Percentiles rank a stretch among this genome's conserved stretches.
These are phyloP conservation scores for Fennellomyces sp. DNA, from an alignment of 371 early-diverging fungal species.

Conservation along the genomic window DNA sequence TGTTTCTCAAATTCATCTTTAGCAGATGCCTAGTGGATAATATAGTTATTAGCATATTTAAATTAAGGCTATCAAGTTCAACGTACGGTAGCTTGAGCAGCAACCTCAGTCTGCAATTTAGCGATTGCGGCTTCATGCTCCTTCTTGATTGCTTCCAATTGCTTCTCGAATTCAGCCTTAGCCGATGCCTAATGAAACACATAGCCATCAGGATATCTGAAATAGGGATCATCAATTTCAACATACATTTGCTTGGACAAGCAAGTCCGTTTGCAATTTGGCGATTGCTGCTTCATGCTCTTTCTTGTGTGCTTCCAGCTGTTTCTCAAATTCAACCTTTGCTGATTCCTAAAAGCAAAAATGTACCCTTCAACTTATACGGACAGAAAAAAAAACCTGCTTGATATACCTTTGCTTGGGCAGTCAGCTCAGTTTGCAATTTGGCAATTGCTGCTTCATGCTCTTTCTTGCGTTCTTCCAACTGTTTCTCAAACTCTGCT, in stretches of 20 bases:
- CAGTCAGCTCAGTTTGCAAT: not conserved
- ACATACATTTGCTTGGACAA: too few species aligned
- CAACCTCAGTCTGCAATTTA: not conserved
- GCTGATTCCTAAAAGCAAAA: not conserved
- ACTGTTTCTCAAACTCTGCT: not conserved
- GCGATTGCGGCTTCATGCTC: slow-evolving; percentile 18
- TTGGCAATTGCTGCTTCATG: not conserved
- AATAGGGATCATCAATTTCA: too few species aligned
- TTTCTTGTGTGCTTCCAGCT: not conserved
- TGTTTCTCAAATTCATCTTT: not conserved
- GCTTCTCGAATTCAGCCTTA: slow-evolving; percentile 20
- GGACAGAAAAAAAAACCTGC: too few species aligned
- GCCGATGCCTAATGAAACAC: not conserved
- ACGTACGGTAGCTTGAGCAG: too few species aligned
- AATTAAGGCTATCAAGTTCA: too few species aligned
- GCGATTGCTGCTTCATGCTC: slow-evolving; percentile 5
- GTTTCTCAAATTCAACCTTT: slow-evolving; percentile 1
- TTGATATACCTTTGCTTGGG: too few species aligned
- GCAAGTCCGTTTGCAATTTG: too few species aligned
- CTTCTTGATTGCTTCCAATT: slow-evolving; percentile 15
- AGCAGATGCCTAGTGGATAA: too few species aligned
- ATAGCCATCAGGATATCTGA: too few species aligned
- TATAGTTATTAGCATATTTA: too few species aligned
- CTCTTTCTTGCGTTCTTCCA: not conserved
- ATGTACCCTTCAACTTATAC: too few species aligned